phyloP scores from a whole-genome alignment of 2,329 filamentous ascomycete genomes.

The Cladosporium sp. region DNA sequence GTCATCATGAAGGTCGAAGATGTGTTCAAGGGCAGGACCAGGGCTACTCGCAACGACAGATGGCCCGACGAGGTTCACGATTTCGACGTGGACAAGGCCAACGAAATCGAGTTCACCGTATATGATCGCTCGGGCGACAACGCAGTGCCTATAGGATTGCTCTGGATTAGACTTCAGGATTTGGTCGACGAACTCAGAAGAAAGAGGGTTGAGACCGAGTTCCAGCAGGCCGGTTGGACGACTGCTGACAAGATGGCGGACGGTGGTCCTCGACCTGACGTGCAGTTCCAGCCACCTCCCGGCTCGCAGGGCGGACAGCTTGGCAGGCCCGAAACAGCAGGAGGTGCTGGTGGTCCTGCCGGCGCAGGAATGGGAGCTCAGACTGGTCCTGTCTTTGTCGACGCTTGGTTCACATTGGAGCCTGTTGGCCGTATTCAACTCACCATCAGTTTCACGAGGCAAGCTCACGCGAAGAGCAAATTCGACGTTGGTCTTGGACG shows the following conservation, averaged over 20 bases:
- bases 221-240: slow-evolving; percentile 92
- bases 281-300: slow-evolving; percentile 50
- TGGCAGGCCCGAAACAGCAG: slow-evolving; percentile 14
- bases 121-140: slow-evolving; percentile 92
- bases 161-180: slow-evolving; percentile 95
- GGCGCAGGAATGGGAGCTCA: slow-evolving; percentile 42
- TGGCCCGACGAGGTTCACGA: slow-evolving; percentile 91
- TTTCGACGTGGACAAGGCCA: slow-evolving; percentile 95
- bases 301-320: slow-evolving; percentile 33
- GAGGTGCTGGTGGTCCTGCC: slow-evolving; percentile 36
- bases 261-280: slow-evolving; percentile 48
- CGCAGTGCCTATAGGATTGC: slow-evolving; percentile 84
- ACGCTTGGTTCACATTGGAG: slow-evolving; percentile 96
- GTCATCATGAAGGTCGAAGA: slow-evolving; percentile 97
- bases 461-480: slow-evolving; percentile 73
- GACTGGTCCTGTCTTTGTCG: slow-evolving; percentile 59
- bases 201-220: slow-evolving; percentile 94
- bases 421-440: slow-evolving; percentile 89
- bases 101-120: slow-evolving; percentile 95
- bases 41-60: slow-evolving; percentile 74
- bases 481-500: slow-evolving; percentile 88
- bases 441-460: slow-evolving; percentile 86
- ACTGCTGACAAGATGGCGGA: slow-evolving; percentile 91
- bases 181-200: slow-evolving; percentile 96
- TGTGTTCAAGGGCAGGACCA: slow-evolving; percentile 81